Conservation (phyloP, 2,329 filamentous ascomycete species). For the Didymella lethalis region DNA sequence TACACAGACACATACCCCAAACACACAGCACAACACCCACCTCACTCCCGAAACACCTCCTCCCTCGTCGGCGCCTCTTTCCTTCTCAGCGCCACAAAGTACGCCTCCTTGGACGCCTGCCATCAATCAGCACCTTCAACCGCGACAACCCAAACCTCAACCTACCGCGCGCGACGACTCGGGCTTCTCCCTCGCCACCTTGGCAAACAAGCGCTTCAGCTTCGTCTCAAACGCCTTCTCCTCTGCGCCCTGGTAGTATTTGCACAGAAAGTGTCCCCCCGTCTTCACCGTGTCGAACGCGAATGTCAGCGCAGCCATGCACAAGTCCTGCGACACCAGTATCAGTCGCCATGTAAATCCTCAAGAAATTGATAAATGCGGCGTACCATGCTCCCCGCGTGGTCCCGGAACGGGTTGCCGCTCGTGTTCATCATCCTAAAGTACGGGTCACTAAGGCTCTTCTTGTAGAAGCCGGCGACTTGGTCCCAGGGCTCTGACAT, state of each 20-base stretch:
- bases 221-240: slow-evolving; percentile 80
- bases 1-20: no score
- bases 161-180: slow-evolving; percentile 83
- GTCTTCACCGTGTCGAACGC: slow-evolving; percentile 81
- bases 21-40: no score
- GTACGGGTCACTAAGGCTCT: slow-evolving; percentile 94
- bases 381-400: slow-evolving; percentile 93
- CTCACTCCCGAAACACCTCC: slow-evolving; percentile 51
- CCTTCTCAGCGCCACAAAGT: slow-evolving; percentile 80
- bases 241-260: slow-evolving; percentile 92
- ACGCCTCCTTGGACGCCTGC: slow-evolving; percentile 84
- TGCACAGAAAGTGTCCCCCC: slow-evolving; percentile 93
- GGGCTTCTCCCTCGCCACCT: slow-evolving; percentile 87
- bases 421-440: slow-evolving; percentile 99
- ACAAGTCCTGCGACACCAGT: slow-evolving; percentile 75
- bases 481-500: slow-evolving; percentile 98
- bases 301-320: slow-evolving; percentile 83
- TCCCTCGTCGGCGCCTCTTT: slow-evolving; percentile 62
- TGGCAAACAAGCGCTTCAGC: slow-evolving; percentile 78
- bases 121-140: slow-evolving; percentile 15
- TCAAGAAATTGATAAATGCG: not conserved
- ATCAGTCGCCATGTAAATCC: not conserved
- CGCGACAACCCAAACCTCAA: not conserved
- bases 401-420: slow-evolving; percentile 84
- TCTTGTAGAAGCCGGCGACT: slow-evolving; percentile 79